phyloP scores from a whole-genome alignment of 169 alveolate genomes.

The Toxoplasma gondii region DNA sequence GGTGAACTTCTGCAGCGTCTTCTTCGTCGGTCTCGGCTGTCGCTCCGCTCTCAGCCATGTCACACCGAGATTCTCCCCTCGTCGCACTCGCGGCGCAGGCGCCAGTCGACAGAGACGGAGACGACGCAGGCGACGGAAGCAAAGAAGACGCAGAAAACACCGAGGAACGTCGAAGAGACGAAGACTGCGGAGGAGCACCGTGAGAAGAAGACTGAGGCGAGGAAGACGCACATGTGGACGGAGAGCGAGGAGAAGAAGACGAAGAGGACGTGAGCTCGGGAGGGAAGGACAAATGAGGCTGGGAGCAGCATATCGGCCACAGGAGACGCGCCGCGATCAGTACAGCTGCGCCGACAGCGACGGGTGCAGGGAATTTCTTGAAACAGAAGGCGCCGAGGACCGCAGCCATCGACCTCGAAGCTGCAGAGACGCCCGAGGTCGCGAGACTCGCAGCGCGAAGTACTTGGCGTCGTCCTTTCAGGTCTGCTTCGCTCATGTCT shows the following conservation, averaged over 20 bases:
- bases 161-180: neutral
- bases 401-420: neutral
- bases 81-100: no score
- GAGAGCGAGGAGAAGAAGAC: neutral
- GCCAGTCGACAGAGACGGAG: neutral
- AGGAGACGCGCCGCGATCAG: conserved; percentile 10
- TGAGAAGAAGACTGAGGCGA: neutral
- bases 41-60: no score
- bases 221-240: neutral
- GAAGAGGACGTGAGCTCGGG: no score
- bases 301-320: conserved; percentile 18
- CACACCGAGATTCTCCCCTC: no score
- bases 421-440: neutral
- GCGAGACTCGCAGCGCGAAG: neutral
- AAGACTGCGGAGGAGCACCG: neutral
- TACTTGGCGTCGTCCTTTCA: neutral
- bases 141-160: no score
- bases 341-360: conserved; percentile 6
- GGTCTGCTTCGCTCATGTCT: neutral
- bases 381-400: neutral
- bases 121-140: neutral
- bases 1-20: neutral
- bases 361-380: neutral
- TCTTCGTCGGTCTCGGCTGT: neutral
- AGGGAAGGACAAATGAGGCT: neutral